A percentile compares a stretch with the other conserved stretches of the same genome.
These are phyloP conservation scores for Mycosarcoma maydis DNA, from an alignment of 1,284 basidiomycete genomes.

Conservation along the genomic window DNA sequence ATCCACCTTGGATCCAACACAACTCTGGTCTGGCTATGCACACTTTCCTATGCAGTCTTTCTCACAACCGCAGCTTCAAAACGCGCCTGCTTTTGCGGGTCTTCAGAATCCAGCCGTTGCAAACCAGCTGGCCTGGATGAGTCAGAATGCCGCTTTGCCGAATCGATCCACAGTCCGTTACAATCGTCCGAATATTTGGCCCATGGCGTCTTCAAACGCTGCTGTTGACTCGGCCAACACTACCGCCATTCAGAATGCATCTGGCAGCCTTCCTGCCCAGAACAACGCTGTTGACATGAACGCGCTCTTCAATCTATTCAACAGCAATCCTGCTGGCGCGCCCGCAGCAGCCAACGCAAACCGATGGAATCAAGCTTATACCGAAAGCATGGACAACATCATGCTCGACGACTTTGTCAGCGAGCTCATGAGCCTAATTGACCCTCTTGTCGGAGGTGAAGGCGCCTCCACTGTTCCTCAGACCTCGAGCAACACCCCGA, in stretches of 20 bases:
- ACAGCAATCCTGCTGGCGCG: constrained; percentile 8
- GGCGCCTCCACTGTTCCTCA: constrained; percentile 5
- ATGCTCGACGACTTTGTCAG: constrained; percentile 56
- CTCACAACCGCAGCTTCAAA: constrained; percentile 13
- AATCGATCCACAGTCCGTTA: constrained; percentile 29
- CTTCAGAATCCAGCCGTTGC: constrained; percentile 22
- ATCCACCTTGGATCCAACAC: constrained; percentile 19
- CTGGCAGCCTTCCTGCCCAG: constrained; percentile 11
- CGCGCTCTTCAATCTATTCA: constrained; percentile 22
- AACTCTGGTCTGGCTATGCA: constrained; percentile 17
- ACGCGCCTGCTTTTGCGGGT: constrained; percentile 4
- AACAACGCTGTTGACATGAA: constrained; percentile 22
- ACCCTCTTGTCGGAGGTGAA: constrained; percentile 27
- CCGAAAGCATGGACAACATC: constrained; percentile 42
- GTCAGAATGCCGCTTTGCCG: constrained; percentile 15
- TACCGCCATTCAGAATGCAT: constrained; percentile 1
- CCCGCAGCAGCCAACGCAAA: constrained; percentile 1
- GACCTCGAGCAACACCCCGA: constrained; percentile 23
- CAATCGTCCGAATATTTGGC: constrained; percentile 43
- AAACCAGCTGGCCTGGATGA: constrained; percentile 38
- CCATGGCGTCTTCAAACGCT: constrained; percentile 10
- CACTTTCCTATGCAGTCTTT: constrained; percentile 28
- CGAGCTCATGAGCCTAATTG: constrained; percentile 48
- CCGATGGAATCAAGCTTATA: constrained; percentile 29
- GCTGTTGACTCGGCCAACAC: constrained; percentile 1